These are phyloP conservation scores for Phalaenopsis hybrid DNA, from an alignment of 116 monocot species.

Conservation along the genomic window DNA sequence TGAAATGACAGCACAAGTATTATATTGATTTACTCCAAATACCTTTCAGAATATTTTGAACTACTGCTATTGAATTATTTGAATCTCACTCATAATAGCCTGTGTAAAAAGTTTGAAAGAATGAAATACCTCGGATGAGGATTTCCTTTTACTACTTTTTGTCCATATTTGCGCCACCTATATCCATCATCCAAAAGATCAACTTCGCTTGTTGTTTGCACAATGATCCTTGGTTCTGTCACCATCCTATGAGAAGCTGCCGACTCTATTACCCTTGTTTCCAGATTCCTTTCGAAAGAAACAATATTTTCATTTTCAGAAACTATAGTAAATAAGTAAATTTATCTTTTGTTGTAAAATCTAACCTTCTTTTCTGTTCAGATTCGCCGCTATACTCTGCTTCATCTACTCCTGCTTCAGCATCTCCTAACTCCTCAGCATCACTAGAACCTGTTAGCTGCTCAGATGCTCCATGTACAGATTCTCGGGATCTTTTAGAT, in stretches of 20 bases:
- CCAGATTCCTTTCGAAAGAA: constrained; percentile 27
- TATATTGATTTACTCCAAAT: background rate
- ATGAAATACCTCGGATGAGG: constrained; percentile 48
- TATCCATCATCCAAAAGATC: constrained; percentile 90
- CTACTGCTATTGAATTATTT: background rate
- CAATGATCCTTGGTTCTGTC: constrained; percentile 62
- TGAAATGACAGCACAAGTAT: background rate
- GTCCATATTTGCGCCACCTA: constrained; percentile 85
- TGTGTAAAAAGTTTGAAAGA: background rate
- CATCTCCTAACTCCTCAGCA: constrained; percentile 49
- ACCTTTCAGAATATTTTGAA: background rate
- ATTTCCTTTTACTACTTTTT: constrained; percentile 88
- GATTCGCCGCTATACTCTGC: constrained; percentile 25
- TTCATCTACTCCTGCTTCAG: constrained; percentile 30
- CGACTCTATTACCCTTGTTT: constrained; percentile 25
- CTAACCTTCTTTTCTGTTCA: constrained; percentile 50
- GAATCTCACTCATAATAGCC: background rate
- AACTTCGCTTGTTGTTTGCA: constrained; percentile 77
- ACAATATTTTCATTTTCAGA: constrained; percentile 5
- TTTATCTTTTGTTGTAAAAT: background rate
- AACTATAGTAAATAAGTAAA: background rate
- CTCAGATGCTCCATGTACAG: constrained; percentile 37
- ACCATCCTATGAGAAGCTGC: constrained; percentile 44
- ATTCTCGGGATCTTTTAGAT: constrained; percentile 24
- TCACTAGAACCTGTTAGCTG: constrained; percentile 58